phyloP scores from a whole-genome alignment of 495 filamentous ascomycete species.

The Antarctomyces pellizariae region DNA sequence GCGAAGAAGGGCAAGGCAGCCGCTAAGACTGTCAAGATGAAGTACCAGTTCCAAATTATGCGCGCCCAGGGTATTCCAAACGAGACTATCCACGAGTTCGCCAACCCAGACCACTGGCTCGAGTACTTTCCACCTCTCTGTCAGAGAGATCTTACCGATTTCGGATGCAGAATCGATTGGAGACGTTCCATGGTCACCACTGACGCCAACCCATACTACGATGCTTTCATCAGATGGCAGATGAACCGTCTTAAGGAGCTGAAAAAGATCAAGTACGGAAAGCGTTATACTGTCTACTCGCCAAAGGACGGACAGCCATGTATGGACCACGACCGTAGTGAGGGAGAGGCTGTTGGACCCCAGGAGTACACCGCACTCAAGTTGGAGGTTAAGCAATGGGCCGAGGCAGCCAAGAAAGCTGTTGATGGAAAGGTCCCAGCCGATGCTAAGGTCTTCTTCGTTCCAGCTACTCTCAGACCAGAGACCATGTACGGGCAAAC shows the following conservation, averaged over 20 bases:
- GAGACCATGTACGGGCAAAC: conserved; percentile 98
- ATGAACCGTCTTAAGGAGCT: conserved; percentile 83
- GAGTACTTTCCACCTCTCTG: conserved; percentile 70
- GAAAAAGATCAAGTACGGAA: conserved; percentile 84
- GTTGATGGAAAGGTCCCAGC: conserved; percentile 61
- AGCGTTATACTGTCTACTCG: conserved; percentile 83
- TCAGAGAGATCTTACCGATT: conserved; percentile 54
- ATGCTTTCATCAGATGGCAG: conserved; percentile 91
- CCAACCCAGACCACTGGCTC: conserved; percentile 72
- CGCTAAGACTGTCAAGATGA: conserved; percentile 74
- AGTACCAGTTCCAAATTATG: conserved; percentile 83
- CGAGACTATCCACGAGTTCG: conserved; percentile 77
- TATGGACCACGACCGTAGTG: conserved; percentile 87
- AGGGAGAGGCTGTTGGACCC: conserved; percentile 72
- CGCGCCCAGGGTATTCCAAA: conserved; percentile 58
- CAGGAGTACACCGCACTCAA: conserved; percentile 91
- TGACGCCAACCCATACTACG: conserved; percentile 92
- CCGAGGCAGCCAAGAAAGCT: conserved; percentile 38
- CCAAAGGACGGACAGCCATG: conserved; percentile 95
- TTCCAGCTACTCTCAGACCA: conserved; percentile 76
- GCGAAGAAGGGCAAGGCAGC: conserved; percentile 89
- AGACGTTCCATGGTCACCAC: conserved; percentile 79
- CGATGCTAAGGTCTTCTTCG: conserved; percentile 62
- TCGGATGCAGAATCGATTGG: conserved; percentile 84
- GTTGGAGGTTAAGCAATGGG: conserved; percentile 73